Conservation (phyloP, 768 basidiomycete species). For the Lyophyllum semitale region DNA sequence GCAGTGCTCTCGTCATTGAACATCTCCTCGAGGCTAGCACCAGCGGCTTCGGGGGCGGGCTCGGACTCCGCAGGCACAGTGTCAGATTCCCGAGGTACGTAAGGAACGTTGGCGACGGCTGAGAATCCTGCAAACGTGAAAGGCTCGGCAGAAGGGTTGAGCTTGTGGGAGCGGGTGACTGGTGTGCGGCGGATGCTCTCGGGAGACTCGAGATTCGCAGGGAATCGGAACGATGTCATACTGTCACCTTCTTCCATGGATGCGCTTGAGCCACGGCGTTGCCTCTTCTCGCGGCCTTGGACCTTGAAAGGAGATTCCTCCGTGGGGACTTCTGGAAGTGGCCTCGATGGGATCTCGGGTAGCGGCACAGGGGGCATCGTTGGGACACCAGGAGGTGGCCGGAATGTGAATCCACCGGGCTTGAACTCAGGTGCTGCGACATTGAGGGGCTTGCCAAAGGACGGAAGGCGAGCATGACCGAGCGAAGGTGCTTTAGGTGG, state of each 20-base stretch:
- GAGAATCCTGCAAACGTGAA: slow-evolving; percentile 74
- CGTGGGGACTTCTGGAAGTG: slow-evolving; percentile 31
- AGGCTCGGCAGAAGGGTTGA: slow-evolving; percentile 53
- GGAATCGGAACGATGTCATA: slow-evolving; percentile 81
- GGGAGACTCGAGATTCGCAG: slow-evolving; percentile 51
- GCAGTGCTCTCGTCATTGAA: slow-evolving; percentile 37
- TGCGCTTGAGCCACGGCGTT: slow-evolving; percentile 52
- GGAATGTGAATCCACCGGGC: slow-evolving; percentile 76
- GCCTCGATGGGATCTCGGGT: slow-evolving; percentile 26
- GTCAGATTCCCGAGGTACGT: slow-evolving; percentile 26
- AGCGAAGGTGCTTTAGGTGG: slow-evolving; percentile 36
- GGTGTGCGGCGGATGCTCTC: slow-evolving; percentile 45
- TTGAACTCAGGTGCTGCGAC: slow-evolving; percentile 81
- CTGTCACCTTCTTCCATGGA: slow-evolving; percentile 58
- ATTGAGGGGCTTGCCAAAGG: slow-evolving; percentile 72
- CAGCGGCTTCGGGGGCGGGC: slow-evolving; percentile 5
- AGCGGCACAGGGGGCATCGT: slow-evolving; percentile 46
- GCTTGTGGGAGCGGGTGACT: slow-evolving; percentile 22
- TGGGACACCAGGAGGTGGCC: slow-evolving; percentile 67
- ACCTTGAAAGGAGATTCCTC: slow-evolving; percentile 46
- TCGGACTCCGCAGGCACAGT: neutral
- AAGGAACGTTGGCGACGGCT: slow-evolving; percentile 35
- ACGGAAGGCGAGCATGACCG: slow-evolving; percentile 45
- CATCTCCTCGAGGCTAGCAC: slow-evolving; percentile 22
- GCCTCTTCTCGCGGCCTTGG: slow-evolving; percentile 84